Percentiles rank a stretch among this genome's conserved stretches.
phyloP scores from a whole-genome alignment of 192 early-diverging fungal genomes.

The Diversispora eburnea region DNA sequence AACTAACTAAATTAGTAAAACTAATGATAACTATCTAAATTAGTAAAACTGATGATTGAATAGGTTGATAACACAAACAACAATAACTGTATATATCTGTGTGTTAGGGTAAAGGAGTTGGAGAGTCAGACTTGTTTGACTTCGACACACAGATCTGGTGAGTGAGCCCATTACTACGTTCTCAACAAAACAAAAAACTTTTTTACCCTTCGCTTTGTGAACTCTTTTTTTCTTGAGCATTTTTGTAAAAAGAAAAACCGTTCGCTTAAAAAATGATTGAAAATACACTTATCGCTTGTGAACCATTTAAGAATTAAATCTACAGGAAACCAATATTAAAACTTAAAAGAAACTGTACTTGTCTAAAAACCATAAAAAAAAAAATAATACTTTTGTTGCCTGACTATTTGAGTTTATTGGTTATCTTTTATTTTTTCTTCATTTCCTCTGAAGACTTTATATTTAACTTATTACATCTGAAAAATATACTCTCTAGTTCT shows the following conservation, averaged over 20 bases:
- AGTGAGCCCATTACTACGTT: constrained; percentile 18
- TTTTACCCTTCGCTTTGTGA: not conserved
- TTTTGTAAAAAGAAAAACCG: constrained; percentile 3
- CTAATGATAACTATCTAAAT: too few species aligned
- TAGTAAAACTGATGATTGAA: too few species aligned
- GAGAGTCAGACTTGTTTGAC: constrained; percentile 20
- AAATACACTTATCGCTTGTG: not conserved
- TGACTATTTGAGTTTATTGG: not conserved
- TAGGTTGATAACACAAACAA: too few species aligned
- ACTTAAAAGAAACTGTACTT: constrained; percentile 1
- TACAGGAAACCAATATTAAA: not conserved
- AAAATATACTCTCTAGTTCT: constrained; percentile 5
- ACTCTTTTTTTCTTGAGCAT: not conserved
- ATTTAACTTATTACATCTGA: not conserved
- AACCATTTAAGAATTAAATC: constrained; percentile 7
- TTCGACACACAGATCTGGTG: constrained; percentile 14
- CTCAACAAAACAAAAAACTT: constrained; percentile 9
- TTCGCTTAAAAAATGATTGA: not conserved
- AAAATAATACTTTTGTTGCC: not conserved
- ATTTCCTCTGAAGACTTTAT: not conserved
- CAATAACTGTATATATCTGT: too few species aligned
- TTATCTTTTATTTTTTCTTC: not conserved
- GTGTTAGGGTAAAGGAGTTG: not conserved
- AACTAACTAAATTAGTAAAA: too few species aligned
- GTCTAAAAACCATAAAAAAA: constrained; percentile 1